Base-by-base conservation (phyloP, 2,329 filamentous ascomycete species). In the Penicillium brasilianum region DNA sequence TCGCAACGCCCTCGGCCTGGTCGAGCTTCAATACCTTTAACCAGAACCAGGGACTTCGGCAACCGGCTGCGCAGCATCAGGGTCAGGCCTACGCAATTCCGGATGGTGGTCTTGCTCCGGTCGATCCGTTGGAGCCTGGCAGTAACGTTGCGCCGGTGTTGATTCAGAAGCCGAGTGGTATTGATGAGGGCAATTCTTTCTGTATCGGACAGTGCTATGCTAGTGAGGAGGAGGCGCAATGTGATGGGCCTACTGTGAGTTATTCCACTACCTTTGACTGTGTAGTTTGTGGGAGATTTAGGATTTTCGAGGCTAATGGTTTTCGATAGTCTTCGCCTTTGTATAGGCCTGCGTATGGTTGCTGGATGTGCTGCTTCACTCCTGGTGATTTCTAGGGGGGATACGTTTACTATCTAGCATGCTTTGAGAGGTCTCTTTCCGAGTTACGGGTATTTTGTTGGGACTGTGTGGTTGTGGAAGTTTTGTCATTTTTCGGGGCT, bases 171-270 rank as follows among this genome's bases (percentile, higher is more conserved):
- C 49, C 46, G 0, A 46, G 48, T 32, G 61, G 63, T 4, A 32
- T 49, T 18, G 66, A 68, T 56, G 52, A 62, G 50, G 66, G 66
- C 4, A 67, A 67, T 53, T 43, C 56, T 11, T 68, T 68, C 57
- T 68, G 66, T 46, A 9, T 59, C 4, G 66, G 66, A 4, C 22
- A 43, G 13, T 68, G 66, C 18, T 66, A 59, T 49, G 8, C 39
- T 10, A 53, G 48, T 43, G 14, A 61, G 37, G 49, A 43, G 30
- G 50, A 64, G 32, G 59, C 62, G 50, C 34, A 62, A 18, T 68
- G 66, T 46, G 13, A 5, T 8, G 41, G 55, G 46, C 60, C 62
- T 55, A 57, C 55, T 51, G 66, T 68, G 28, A 67, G 66, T 67
- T 43, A 28, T 18, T 16, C 28, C 3, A 6, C 30, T 32, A 11